Evolutionary conservation across 2,329 filamentous ascomycete genomes (phyloP).

Genomic region (Pseudocercospora fijiensis): DNA sequence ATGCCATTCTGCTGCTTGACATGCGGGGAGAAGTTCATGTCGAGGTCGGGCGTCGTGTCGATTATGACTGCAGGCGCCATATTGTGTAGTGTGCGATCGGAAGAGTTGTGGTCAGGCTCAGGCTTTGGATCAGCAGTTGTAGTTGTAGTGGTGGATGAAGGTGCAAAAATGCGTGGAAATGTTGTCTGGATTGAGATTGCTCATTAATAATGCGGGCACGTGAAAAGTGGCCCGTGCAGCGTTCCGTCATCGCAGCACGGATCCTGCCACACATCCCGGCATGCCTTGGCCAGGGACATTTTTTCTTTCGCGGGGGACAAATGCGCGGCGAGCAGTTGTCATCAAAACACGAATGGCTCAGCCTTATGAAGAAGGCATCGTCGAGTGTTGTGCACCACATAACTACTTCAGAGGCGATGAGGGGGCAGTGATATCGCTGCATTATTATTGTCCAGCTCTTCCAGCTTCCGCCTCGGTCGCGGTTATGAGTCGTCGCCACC

Average conservation of each 20-base stretch:
- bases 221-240: neutral
- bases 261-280: slow-evolving; percentile 1
- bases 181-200: neutral
- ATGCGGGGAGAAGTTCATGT: slow-evolving; percentile 31
- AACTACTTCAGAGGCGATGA: no score
- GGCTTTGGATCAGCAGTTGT: neutral
- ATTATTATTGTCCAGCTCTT: no score
- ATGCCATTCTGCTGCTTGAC: slow-evolving; percentile 31
- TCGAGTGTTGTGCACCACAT: neutral
- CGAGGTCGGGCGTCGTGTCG: slow-evolving; percentile 42
- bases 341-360: neutral
- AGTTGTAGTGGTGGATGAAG: neutral
- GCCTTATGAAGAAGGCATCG: neutral
- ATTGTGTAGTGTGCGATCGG: slow-evolving; percentile 1
- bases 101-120: neutral
- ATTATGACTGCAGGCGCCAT: slow-evolving; percentile 45
- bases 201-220: neutral
- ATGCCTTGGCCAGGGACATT: neutral
- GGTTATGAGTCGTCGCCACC: no score
- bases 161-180: neutral
- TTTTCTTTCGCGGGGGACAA: neutral
- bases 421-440: no score
- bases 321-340: neutral
- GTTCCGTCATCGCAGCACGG: neutral
- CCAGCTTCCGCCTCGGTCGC: no score